Percentiles rank a stretch among this genome's conserved stretches.
These are phyloP conservation scores for Daedaleopsis nitida DNA, from an alignment of 768 basidiomycete genomes.

Conservation along the genomic window DNA sequence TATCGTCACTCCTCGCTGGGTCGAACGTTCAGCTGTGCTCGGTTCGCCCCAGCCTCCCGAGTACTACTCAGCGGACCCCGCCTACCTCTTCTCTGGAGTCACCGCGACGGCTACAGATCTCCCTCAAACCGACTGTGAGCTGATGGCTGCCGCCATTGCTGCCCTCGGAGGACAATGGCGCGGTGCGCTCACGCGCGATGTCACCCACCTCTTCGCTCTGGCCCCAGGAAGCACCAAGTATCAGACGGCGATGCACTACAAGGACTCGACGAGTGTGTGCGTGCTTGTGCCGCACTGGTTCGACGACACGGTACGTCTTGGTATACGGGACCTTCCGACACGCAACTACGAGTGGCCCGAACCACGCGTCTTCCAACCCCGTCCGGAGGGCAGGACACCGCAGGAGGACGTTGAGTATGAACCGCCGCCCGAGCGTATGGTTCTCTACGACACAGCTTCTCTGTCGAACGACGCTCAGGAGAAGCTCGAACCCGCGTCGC, in stretches of 20 bases:
- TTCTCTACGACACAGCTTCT: conserved; percentile 38
- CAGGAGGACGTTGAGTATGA: conserved; percentile 29
- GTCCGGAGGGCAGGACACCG: conserved; percentile 28
- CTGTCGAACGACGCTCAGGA: conserved; percentile 23
- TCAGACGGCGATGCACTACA: conserved; percentile 56
- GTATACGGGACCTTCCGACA: conserved; percentile 48
- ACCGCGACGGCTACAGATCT: conserved; percentile 74
- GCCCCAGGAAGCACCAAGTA: conserved; percentile 46
- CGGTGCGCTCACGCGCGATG: conserved; percentile 73
- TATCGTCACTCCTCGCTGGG: conserved; percentile 64
- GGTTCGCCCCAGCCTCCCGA: conserved; percentile 58
- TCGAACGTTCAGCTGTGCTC: conserved; percentile 63
- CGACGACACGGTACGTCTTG: conserved; percentile 69
- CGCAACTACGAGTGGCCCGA: conserved; percentile 74
- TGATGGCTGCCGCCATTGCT: conserved; percentile 70
- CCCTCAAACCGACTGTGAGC: conserved; percentile 64
- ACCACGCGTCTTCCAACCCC: conserved; percentile 50
- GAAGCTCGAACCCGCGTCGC: conserved; percentile 14
- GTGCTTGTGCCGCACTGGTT: conserved; percentile 93
- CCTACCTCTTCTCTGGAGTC: conserved; percentile 81
- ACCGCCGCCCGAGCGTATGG: conserved; percentile 34
- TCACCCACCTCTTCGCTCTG: conserved; percentile 83
- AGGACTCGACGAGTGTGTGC: conserved; percentile 57
- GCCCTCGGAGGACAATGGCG: conserved; percentile 86
- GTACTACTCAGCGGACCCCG: conserved; percentile 76